A percentile compares a stretch with the other conserved stretches of the same genome.
Evolutionary conservation across 306 rosid species (phyloP).

Genomic region (Cucumis cinereus): DNA sequence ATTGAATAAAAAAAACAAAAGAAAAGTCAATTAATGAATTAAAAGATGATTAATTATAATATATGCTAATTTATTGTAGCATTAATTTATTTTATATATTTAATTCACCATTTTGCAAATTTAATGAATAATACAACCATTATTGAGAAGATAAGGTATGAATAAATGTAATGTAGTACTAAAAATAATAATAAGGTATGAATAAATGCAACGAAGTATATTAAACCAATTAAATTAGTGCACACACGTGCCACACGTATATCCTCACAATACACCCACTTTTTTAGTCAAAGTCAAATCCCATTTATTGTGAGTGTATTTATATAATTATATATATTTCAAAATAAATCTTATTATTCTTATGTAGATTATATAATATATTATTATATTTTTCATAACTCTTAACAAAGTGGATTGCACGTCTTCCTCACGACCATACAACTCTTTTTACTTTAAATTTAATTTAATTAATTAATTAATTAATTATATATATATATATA

Average conservation of each 20-base stretch:
- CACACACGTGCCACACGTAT: not conserved
- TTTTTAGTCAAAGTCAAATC: not conserved
- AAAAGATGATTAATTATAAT: no score
- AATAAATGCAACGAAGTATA: not conserved
- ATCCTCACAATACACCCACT: not conserved
- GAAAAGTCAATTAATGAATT: no score
- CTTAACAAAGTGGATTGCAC: not conserved
- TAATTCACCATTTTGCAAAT: no score
- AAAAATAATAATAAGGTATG: not conserved
- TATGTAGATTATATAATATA: not conserved
- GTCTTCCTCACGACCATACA: slow-evolving; percentile 4
- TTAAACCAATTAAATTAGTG: not conserved
- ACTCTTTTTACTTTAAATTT: not conserved
- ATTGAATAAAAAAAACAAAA: no score
- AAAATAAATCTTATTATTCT: no score
- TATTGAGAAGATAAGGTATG: not conserved
- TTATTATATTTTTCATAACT: not conserved
- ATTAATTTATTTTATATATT: no score
- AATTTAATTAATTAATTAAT: no score
- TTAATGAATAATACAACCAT: no score
- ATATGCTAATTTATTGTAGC: no score
- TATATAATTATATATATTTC: not conserved
- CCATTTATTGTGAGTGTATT: not conserved
- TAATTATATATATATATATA: no score
- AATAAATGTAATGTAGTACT: not conserved